Evolutionary conservation across 768 basidiomycete species (phyloP).

Genomic region (Lactarius trivialis): DNA sequence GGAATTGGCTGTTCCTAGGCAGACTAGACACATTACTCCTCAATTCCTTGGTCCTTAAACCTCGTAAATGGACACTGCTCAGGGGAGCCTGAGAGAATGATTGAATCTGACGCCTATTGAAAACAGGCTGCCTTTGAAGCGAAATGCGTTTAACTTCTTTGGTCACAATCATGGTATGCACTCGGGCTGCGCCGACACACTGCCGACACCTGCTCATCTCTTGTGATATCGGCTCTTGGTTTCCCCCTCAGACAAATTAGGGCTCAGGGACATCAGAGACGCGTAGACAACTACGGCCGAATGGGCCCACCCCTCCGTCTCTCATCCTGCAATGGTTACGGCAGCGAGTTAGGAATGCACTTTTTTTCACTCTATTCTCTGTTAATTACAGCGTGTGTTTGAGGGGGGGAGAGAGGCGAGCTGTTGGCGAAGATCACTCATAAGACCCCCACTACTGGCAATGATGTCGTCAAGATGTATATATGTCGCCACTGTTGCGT

Average conservation of each 20-base stretch:
- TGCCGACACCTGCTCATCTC: slow-evolving; percentile 12
- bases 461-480: slow-evolving; percentile 9
- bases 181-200: slow-evolving; percentile 14
- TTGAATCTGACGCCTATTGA: slow-evolving; percentile 13
- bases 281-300: background rate
- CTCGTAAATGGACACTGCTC: background rate
- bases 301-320: slow-evolving; percentile 7
- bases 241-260: slow-evolving; percentile 5
- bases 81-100: slow-evolving; percentile 5
- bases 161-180: background rate
- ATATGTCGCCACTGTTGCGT: background rate
- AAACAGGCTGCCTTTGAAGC: slow-evolving; percentile 7
- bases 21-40: background rate
- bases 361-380: background rate
- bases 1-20: slow-evolving; percentile 2
- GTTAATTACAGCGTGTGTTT: background rate
- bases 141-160: slow-evolving; percentile 17
- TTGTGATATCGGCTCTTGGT: slow-evolving; percentile 12
- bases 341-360: background rate
- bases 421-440: background rate
- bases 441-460: slow-evolving; percentile 3
- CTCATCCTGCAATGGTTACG: slow-evolving; percentile 7
- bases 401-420: background rate
- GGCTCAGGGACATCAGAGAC: slow-evolving; percentile 16
- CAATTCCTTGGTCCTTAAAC: background rate